Conservation (phyloP, 228 moss, liverwort and hornwort species). For the Sphagnum fallax region DNA sequence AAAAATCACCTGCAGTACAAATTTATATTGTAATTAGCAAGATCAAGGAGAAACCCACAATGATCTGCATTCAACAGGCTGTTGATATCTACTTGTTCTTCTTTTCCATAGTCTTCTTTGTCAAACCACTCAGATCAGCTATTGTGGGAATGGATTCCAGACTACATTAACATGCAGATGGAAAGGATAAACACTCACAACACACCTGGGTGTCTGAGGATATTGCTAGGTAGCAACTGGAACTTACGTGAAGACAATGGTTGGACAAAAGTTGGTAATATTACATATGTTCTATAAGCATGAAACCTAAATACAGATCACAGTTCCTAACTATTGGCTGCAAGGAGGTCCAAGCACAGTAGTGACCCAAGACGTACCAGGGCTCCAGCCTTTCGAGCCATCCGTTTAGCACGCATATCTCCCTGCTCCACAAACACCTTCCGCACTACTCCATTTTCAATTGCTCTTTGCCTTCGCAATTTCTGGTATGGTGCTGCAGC, state of each 20-base stretch:
- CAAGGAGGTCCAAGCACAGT: neutral
- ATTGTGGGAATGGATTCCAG: too few species aligned
- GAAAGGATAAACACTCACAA: neutral
- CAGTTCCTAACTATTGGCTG: neutral
- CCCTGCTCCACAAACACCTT: slow-evolving; percentile 87
- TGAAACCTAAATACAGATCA: neutral
- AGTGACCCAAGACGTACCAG: slow-evolving; percentile 24
- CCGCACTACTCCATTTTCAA: slow-evolving; percentile 55
- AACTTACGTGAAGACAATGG: neutral
- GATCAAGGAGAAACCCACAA: too few species aligned
- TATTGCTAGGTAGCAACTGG: too few species aligned
- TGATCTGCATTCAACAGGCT: too few species aligned
- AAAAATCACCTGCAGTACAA: slow-evolving; percentile 65
- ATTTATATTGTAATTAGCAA: neutral
- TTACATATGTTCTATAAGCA: too few species aligned
- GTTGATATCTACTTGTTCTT: too few species aligned
- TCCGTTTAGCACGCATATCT: slow-evolving; percentile 95
- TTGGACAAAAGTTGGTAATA: too few species aligned
- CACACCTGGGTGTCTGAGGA: too few species aligned
- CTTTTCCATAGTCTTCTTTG: too few species aligned
- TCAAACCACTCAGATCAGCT: too few species aligned
- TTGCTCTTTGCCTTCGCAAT: slow-evolving; percentile 60
- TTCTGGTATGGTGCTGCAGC: slow-evolving; percentile 92
- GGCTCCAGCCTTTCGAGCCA: slow-evolving; percentile 98
- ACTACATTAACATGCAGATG: too few species aligned